These are phyloP conservation scores for Cutaneotrichosporon sp. DNA, from an alignment of 1,284 basidiomycete genomes.

Conservation along the genomic window DNA sequence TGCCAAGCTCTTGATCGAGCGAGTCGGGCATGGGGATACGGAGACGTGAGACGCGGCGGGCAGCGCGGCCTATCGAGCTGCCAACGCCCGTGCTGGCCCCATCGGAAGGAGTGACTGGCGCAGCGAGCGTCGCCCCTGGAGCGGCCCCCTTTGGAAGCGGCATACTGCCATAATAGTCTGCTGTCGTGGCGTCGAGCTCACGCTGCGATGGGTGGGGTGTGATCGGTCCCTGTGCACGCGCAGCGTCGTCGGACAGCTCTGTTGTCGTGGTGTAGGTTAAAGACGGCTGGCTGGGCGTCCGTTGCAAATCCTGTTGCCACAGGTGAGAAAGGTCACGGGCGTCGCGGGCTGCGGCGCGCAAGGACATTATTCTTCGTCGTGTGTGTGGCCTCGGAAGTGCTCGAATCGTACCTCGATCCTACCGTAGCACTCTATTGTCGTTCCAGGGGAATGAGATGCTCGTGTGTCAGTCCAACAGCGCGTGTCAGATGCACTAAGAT, in stretches of 20 bases:
- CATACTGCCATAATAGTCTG: not conserved
- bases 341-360: not conserved
- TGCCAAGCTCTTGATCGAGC: too few species aligned
- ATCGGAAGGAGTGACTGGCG: too few species aligned
- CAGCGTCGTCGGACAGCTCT: conserved; percentile 8
- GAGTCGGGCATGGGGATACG: too few species aligned
- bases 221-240: not conserved
- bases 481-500: too few species aligned
- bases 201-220: conserved; percentile 1
- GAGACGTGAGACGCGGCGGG: too few species aligned
- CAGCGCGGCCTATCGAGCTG: too few species aligned
- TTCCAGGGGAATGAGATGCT: too few species aligned
- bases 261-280: conserved; percentile 10
- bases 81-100: too few species aligned
- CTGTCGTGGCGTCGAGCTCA: not conserved
- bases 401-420: too few species aligned
- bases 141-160: not conserved
- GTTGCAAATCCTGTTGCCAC: not conserved
- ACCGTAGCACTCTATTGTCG: too few species aligned
- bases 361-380: not conserved
- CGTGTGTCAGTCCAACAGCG: too few species aligned
- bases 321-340: not conserved
- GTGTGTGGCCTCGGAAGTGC: too few species aligned
- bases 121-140: not conserved
- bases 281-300: not conserved